These are phyloP conservation scores for Magnolia officinalis DNA, from an alignment of 164 flowering plant genomes.

Conservation along the genomic window DNA sequence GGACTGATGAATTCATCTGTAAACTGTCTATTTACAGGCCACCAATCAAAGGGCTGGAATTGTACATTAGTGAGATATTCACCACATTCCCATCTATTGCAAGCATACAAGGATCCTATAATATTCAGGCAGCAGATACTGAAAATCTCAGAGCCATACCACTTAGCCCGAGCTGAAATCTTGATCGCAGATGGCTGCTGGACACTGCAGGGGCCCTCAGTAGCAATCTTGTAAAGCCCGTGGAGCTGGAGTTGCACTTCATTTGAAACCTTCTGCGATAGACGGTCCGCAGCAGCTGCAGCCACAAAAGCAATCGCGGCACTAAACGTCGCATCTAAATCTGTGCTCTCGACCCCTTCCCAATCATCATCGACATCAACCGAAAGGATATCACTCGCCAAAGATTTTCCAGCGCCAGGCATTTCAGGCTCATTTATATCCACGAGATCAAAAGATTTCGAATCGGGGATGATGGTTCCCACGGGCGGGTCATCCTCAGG, in stretches of 20 bases:
- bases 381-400: constrained; percentile 24
- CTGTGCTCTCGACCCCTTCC: constrained; percentile 98
- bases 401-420: background rate
- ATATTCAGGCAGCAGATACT: background rate
- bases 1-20: no score
- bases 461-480: constrained; percentile 1
- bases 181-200: constrained; percentile 90
- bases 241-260: constrained; percentile 85
- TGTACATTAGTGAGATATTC: no score
- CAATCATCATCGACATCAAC: constrained; percentile 50
- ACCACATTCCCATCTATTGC: no score
- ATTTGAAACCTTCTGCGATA: constrained; percentile 55
- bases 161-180: constrained; percentile 89
- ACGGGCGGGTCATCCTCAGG: no score
- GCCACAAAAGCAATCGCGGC: constrained; percentile 97
- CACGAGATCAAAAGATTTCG: background rate
- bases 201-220: constrained; percentile 84
- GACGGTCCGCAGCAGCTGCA: constrained; percentile 71
- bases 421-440: background rate
- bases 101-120: no score
- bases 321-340: constrained; percentile 83
- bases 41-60: no score
- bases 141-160: constrained; percentile 38
- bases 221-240: constrained; percentile 87
- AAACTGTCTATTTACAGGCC: no score